Evolutionary conservation across 169 alveolate species (phyloP), one percentile per base, ranked within the genome.

Genomic region (Plasmodium adleri): DNA sequence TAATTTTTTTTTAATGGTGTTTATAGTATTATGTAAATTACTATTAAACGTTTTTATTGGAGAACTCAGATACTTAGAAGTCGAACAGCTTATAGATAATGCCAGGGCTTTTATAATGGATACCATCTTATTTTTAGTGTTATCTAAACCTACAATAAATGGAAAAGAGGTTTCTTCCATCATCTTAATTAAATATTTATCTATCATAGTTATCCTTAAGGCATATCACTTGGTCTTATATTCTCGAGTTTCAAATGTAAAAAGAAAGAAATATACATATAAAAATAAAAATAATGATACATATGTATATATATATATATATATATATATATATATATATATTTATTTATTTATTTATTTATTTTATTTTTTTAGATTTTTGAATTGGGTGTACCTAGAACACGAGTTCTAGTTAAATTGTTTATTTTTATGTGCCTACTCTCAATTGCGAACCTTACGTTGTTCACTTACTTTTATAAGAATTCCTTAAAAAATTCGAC

Each of bases 31-130:
- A 12, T 94, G 95, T 78, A 70, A 88, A 39, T 32, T 92, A 32
- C 74, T 92, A 26, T 64, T 94, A 10, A 58, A 74, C 28, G 13
- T 92, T 39, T 94, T 94, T 88, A 70, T 94, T n/a, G 96, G 96
- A 1, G 91, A 58, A 43, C 88, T 94, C 43, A 26, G 95, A 54
- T 90, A 63, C 43, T 58, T 92, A 75, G 96, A 94, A 72, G 56
- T 67, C 5, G 96, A 95, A 92, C 97, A 96, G 45, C 91, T 96
- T 13, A 70, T 94, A 50, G 98, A 96, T 70, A 92, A 72, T 56
- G 96, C 96, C 22, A 72, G 98, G 24, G 94, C 91, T 74, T 96
- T 95, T 88, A 76, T 96, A 49, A 89, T 94, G 92, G 98, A 96
- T 73, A 94, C 97, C 1, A 92, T 96, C 4, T 76, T 96, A 26